phyloP scores from a whole-genome alignment of 495 filamentous ascomycete species.

The Letharia columbiana region DNA sequence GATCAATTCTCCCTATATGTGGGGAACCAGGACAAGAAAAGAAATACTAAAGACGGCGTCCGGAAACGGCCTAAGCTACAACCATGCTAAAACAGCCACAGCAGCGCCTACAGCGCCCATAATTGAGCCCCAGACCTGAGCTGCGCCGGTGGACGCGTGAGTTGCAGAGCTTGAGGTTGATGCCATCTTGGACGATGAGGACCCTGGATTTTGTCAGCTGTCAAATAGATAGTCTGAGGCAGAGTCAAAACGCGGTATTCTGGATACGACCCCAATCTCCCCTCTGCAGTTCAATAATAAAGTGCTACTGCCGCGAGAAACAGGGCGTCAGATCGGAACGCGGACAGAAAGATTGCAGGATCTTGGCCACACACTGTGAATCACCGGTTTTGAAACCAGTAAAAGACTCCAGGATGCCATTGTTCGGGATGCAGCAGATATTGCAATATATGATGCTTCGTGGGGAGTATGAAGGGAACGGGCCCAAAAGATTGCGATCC shows the following conservation, averaged over 20 bases:
- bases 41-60: neutral
- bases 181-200: constrained; percentile 11
- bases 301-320: neutral
- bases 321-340: neutral
- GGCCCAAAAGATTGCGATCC: neutral
- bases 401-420: neutral
- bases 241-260: neutral
- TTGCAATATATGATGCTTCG: neutral
- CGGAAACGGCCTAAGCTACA: constrained; percentile 5
- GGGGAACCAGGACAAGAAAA: neutral
- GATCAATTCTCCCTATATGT: neutral
- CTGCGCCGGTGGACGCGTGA: constrained; percentile 11
- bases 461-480: neutral
- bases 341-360: neutral
- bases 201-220: constrained; percentile 6
- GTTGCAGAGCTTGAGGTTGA: constrained; percentile 13
- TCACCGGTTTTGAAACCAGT: neutral
- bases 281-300: neutral
- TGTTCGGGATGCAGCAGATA: neutral
- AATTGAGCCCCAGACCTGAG: constrained; percentile 14
- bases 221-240: neutral
- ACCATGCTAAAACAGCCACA: constrained; percentile 19
- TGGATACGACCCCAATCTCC: neutral
- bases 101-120: constrained; percentile 23
- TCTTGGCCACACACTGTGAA: neutral